Evolutionary conservation across 495 filamentous ascomycete species (phyloP).

Genomic region (Xylaria grammica): DNA sequence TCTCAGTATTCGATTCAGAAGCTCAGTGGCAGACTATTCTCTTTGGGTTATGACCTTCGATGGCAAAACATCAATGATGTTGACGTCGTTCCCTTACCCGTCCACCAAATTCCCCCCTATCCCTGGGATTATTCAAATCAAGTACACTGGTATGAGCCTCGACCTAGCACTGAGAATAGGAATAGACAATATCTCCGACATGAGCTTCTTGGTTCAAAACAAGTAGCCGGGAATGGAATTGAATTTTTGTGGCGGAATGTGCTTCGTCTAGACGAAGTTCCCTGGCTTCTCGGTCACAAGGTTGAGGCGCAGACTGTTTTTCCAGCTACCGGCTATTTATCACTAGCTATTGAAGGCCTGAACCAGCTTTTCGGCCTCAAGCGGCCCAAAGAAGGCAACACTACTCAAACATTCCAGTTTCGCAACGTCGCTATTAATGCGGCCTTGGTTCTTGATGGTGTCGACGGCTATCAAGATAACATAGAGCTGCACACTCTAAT

Average conservation of each 20-base stretch:
- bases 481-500: conserved; percentile 26
- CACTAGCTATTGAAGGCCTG: conserved; percentile 55
- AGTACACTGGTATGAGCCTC: conserved; percentile 46
- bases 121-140: conserved; percentile 44
- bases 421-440: conserved; percentile 8
- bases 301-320: conserved; percentile 50
- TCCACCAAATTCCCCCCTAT: conserved; percentile 43
- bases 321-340: conserved; percentile 58
- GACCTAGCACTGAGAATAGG: conserved; percentile 33
- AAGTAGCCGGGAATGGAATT: conserved; percentile 15
- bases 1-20: too few species aligned
- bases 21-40: too few species aligned
- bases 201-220: conserved; percentile 37
- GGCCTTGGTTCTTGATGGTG: neutral
- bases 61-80: too few species aligned
- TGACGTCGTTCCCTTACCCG: neutral
- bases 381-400: conserved; percentile 16
- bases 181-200: conserved; percentile 35
- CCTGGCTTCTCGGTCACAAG: conserved; percentile 55
- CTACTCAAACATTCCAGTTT: conserved; percentile 33
- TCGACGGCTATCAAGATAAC: neutral
- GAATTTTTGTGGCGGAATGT: conserved; percentile 28
- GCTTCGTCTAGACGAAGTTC: conserved; percentile 27
- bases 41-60: too few species aligned
- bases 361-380: conserved; percentile 35